These are phyloP conservation scores for Komagataella phaffii DNA, from an alignment of 805 yeast species.

Conservation along the genomic window DNA sequence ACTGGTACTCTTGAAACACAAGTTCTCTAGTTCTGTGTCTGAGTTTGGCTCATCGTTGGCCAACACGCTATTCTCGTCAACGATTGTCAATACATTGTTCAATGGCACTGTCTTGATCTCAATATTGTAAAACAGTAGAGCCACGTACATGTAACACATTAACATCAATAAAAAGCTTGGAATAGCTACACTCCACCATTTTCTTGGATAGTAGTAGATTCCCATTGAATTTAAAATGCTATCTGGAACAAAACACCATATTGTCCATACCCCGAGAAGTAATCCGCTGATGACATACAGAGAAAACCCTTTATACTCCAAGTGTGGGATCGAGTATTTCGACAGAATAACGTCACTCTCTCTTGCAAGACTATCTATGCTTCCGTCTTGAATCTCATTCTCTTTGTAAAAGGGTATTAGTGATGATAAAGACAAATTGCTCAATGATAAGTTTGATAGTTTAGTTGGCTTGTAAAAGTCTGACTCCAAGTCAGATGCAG, in stretches of 20 bases:
- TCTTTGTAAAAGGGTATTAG: neutral
- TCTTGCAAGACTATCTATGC: slow-evolving; percentile 41
- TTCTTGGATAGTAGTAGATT: slow-evolving; percentile 67
- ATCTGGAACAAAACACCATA: slow-evolving; percentile 71
- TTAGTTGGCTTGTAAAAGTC: neutral
- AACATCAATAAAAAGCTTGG: slow-evolving; percentile 60
- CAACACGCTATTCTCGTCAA: slow-evolving; percentile 44
- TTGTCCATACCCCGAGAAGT: slow-evolving; percentile 38
- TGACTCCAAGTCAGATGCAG: neutral
- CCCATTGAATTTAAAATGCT: slow-evolving; percentile 34
- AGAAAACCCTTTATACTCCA: slow-evolving; percentile 85
- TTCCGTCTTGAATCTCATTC: slow-evolving; percentile 3
- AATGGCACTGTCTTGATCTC: slow-evolving; percentile 56
- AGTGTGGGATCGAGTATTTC: slow-evolving; percentile 33
- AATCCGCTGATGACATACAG: slow-evolving; percentile 56
- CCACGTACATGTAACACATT: slow-evolving; percentile 63
- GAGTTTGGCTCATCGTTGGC: slow-evolving; percentile 10
- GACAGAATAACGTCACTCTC: slow-evolving; percentile 56
- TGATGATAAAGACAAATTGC: neutral
- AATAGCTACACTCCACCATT: slow-evolving; percentile 82
- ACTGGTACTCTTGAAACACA: slow-evolving; percentile 46
- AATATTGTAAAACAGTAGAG: slow-evolving; percentile 58
- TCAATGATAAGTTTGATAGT: neutral
- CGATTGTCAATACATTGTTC: slow-evolving; percentile 46
- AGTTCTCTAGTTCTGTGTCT: slow-evolving; percentile 8